Base-by-base conservation (phyloP, 371 early-diverging fungal genomes). In the Lichtheimia ornata region DNA sequence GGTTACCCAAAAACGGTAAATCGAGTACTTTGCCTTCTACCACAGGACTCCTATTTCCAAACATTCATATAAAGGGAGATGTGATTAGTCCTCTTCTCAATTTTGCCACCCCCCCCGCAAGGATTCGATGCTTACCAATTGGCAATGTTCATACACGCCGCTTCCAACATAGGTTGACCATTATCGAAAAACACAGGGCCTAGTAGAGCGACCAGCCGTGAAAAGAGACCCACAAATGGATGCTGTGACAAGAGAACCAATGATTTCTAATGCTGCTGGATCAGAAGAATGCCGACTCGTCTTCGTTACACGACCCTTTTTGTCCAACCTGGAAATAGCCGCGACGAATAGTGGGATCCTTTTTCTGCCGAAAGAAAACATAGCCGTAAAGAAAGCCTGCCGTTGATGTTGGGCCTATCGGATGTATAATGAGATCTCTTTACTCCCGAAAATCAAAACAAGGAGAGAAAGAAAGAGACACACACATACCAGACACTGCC, bases 301-400 rank as follows among this genome's bases (percentile, higher is more conserved):
- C 40, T 7, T 22, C 13, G 45, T 61, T 42, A 45, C 55, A 54
- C 45, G 25, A 17, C 22, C 15, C 13, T 30, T 61, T 20, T 17
- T 13, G 27, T 28, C 57, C 59, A 70, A 86, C 89, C 79, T 94
- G 94, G 69, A 95, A 94, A 64, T 90, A 96, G 5, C 98, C 98
- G 41, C 98, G 85, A 25, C 91, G 80, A 63, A 95, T 89, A 30
- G 84, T 75, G 4, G 88, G 73, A 73, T 97, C 96, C 68, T 87
- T 85, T 72, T 91, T 87, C 67, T 97, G 98, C 28, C 97, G 84
- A 69, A 98, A 98, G 66, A 96, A 96, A 4, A 94, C 96, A 77
- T 94, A 95, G 22, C 94, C 96, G 70, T 97, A 91, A 6, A 91
- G 77, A 67, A 87, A 92, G 43, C 88, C 91, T 50, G 91, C 91